Evolutionary conservation across 805 yeast genomes (phyloP).

Genomic region (Metschnikowia similis): DNA sequence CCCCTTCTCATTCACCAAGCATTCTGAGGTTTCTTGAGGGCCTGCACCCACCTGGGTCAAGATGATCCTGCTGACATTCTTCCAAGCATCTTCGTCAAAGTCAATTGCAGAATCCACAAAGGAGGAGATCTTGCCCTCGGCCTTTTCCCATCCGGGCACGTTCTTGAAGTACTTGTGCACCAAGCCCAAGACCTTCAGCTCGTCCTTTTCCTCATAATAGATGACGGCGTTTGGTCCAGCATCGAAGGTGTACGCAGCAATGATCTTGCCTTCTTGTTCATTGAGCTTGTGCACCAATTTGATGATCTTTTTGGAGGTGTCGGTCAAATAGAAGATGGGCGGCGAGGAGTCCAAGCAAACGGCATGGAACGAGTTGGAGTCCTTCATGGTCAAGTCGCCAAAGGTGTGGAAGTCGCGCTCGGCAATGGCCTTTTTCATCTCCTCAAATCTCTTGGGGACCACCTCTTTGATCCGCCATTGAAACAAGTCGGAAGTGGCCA

Average conservation of each 20-base stretch:
- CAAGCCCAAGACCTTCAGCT: conserved; percentile 65
- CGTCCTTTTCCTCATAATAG: conserved; percentile 77
- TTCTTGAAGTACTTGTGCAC: conserved; percentile 55
- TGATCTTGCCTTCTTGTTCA: conserved; percentile 54
- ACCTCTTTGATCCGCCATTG: conserved; percentile 71
- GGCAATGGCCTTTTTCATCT: conserved; percentile 74
- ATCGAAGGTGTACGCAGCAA: conserved; percentile 96
- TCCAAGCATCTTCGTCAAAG: conserved; percentile 49
- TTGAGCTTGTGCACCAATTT: conserved; percentile 59
- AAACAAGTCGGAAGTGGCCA: conserved; percentile 82
- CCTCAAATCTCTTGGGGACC: conserved; percentile 80
- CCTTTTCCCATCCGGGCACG: conserved; percentile 65
- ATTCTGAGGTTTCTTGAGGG: conserved; percentile 58
- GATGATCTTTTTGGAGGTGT: conserved; percentile 19
- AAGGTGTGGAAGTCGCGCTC: conserved; percentile 73
- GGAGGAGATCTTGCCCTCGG: conserved; percentile 14
- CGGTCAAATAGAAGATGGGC: conserved; percentile 62
- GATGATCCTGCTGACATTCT: conserved; percentile 80
- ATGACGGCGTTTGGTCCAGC: conserved; percentile 99
- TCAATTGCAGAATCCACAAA: conserved; percentile 27
- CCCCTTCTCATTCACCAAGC: conserved; percentile 57
- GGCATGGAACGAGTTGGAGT: conserved; percentile 96
- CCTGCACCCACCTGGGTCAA: conserved; percentile 86
- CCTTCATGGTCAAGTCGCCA: conserved; percentile 91
- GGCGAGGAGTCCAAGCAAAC: conserved; percentile 95